These are phyloP conservation scores for Nemania sp. DNA, from an alignment of 2,329 filamentous ascomycete species.

Conservation along the genomic window DNA sequence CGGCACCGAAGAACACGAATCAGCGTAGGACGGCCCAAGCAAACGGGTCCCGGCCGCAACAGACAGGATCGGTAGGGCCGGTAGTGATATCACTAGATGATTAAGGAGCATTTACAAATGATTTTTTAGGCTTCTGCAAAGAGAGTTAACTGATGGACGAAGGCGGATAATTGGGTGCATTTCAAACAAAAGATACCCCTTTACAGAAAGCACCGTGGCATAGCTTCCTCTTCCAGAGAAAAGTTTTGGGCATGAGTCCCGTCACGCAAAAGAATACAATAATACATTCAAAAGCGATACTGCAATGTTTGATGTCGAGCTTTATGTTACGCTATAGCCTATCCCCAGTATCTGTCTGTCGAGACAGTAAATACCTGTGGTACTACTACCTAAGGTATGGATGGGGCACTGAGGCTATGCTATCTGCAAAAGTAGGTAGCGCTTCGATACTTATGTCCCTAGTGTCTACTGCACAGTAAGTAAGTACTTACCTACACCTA, in stretches of 20 bases:
- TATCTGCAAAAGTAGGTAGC: no score
- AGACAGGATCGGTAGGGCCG: slow-evolving; percentile 10
- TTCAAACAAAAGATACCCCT: slow-evolving; percentile 18
- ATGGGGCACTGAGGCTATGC: no score
- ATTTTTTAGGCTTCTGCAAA: slow-evolving; percentile 1
- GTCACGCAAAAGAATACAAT: not conserved
- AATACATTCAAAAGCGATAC: not conserved
- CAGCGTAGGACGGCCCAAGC: slow-evolving; percentile 30
- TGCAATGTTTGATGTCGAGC: not conserved
- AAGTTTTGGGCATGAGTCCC: not conserved
- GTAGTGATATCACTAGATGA: slow-evolving; percentile 30
- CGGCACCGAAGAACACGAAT: slow-evolving; percentile 26
- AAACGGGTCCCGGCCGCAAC: slow-evolving; percentile 31
- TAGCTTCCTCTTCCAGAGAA: not conserved
- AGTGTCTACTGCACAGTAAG: no score
- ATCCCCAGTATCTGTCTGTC: no score
- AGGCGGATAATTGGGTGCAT: slow-evolving; percentile 14
- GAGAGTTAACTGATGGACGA: slow-evolving; percentile 12
- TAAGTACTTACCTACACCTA: no score
- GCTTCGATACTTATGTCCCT: no score
- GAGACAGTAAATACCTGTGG: not conserved
- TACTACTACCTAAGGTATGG: no score
- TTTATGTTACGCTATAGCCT: not conserved
- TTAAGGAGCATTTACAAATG: slow-evolving; percentile 7
- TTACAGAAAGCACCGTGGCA: slow-evolving; percentile 13